Base-by-base conservation (phyloP, 2,329 filamentous ascomycete species). In the Penicillium sp. region DNA sequence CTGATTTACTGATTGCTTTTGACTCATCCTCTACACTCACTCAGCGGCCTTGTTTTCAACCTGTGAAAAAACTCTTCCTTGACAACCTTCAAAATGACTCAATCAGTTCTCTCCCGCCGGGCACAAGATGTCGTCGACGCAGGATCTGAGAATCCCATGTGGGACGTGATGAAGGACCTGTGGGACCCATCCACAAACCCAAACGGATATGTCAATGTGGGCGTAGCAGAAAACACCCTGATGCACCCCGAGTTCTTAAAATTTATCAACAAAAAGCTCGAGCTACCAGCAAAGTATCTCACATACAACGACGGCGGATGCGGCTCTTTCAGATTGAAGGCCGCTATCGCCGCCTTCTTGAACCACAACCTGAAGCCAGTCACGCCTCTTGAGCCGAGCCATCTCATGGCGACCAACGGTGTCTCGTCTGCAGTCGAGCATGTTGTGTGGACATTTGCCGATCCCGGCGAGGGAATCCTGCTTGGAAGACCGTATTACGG, bases 221-320 rank as follows among this genome's bases (percentile, higher is more conserved):
- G 81, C 1, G 72, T 83, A 1, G 81, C 82, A 6, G 82, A 84
- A 65, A 83, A 84, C 63, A 67, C 70, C 0, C 74, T 84, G 41
- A 82, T 83, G 80, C 81, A 83, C 54, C 63, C 75, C 19, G 64
- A 72, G 3, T 72, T 83, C 3, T 66, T 74, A 2, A 63, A 75
- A 21, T 78, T 78, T 78, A 50, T 71, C 31, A 76, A 79, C 61
- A 61, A 63, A 2, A 75, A 76, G 44, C 61, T 78, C 7, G 64
- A 74, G 2, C 49, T 75, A 1, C 66, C 69, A 0, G 59, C 64
- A 16, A 62, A 66, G 43, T 69, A 66, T 21, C 68, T 76, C 43
- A 75, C 73, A 13, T 77, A 76, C 57, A 73, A 75, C n/a, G 71
- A 76, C 15, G 73, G 73, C 3, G 66, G 66, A 1, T 55, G 51